Evolutionary conservation across 140 eudicot genomes (phyloP).

Genomic region (Stevia rebaudiana): DNA sequence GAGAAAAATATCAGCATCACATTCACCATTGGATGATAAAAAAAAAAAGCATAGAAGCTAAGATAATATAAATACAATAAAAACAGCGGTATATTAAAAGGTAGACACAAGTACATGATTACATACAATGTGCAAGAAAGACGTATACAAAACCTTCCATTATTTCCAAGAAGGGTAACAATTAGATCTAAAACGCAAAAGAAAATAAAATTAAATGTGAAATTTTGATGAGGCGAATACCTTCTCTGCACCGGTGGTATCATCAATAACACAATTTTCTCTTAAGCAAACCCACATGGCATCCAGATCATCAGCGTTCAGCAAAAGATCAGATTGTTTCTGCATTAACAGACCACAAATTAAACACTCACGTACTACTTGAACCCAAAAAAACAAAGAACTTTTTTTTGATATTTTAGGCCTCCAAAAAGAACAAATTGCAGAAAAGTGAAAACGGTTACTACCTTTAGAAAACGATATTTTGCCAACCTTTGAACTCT

Average conservation of each 20-base stretch:
- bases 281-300: slow-evolving; percentile 99
- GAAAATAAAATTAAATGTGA: background rate
- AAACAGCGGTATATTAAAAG: background rate
- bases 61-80: background rate
- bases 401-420: background rate
- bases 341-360: slow-evolving; percentile 31
- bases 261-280: slow-evolving; percentile 98
- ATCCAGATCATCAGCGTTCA: slow-evolving; percentile 97
- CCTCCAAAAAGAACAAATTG: background rate
- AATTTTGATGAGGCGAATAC: slow-evolving; percentile 25
- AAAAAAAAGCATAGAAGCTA: slow-evolving; percentile 11
- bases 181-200: background rate
- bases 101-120: background rate
- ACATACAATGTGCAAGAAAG: background rate
- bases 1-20: slow-evolving; percentile 14
- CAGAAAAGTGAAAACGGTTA: background rate
- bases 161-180: background rate
- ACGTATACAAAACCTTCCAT: background rate
- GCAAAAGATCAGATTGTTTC: slow-evolving; percentile 96
- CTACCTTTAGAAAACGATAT: slow-evolving; percentile 90
- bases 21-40: slow-evolving; percentile 9
- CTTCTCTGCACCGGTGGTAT: slow-evolving; percentile 99
- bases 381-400: background rate
- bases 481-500: slow-evolving; percentile 97
- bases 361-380: background rate